A percentile compares a stretch with the other conserved stretches of the same genome.
Conservation (phyloP, 257 asterid genomes). For the Solanum corneliomulleri region DNA sequence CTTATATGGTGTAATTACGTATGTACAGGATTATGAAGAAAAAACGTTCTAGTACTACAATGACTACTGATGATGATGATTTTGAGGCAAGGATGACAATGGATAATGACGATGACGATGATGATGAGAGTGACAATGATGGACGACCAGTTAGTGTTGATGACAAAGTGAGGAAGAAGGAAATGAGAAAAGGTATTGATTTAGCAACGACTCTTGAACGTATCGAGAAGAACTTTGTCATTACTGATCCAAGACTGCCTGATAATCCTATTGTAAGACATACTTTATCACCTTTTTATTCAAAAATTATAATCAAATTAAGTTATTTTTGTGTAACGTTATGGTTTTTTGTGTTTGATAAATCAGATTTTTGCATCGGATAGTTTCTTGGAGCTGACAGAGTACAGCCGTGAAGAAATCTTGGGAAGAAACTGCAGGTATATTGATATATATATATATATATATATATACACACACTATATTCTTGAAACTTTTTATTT, state of each 20-base stretch:
- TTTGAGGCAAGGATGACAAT: conserved; percentile 26
- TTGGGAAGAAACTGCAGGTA: conserved; percentile 98
- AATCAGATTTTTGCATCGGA: conserved; percentile 91
- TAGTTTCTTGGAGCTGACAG: conserved; percentile 98
- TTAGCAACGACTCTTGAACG: conserved; percentile 98
- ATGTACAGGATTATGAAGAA: conserved; percentile 55
- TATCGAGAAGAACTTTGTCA: conserved; percentile 92
- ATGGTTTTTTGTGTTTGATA: not conserved
- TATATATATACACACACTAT: too few relatives aligned
- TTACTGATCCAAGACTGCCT: conserved; percentile 96
- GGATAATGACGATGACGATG: conserved; percentile 31
- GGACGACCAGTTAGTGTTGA: conserved; percentile 82
- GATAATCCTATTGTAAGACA: conserved; percentile 91
- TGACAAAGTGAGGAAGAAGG: conserved; percentile 89
- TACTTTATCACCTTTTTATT: not conserved
- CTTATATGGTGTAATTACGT: not conserved
- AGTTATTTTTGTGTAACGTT: not conserved
- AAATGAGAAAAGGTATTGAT: conserved; percentile 98
- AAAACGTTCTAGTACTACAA: conserved; percentile 41
- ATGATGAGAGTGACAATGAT: conserved; percentile 43
- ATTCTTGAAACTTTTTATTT: not conserved
- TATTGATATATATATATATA: too few relatives aligned
- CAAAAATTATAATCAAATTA: not conserved
- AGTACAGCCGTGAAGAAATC: conserved; percentile 92
- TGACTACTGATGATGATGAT: conserved; percentile 17